Percentiles rank a stretch among this genome's conserved stretches.
Evolutionary conservation across 2,329 filamentous ascomycete species (phyloP).

Genomic region (Colletotrichum sp.): DNA sequence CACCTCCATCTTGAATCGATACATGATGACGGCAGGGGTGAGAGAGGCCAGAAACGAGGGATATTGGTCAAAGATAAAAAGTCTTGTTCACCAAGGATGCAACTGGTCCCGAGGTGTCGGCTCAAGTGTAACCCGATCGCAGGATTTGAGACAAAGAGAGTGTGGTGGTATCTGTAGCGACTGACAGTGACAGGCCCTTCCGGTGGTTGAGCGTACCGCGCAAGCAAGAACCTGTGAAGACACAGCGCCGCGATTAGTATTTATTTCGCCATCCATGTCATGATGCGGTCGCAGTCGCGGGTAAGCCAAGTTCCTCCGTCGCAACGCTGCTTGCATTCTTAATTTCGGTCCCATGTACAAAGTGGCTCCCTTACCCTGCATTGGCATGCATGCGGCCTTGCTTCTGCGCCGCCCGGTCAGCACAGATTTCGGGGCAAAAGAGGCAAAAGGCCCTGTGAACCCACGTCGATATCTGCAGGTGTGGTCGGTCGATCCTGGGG

Average conservation of each 20-base stretch:
- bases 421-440: background rate
- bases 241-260: background rate
- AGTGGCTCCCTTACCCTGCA: background rate
- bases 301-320: background rate
- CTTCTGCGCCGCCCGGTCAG: background rate
- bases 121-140: background rate
- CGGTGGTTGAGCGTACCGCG: background rate
- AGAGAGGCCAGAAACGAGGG: background rate
- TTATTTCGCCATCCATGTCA: background rate
- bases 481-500: background rate
- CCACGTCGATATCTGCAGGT: background rate
- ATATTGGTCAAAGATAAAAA: background rate
- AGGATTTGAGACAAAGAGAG: background rate
- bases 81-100: background rate
- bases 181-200: background rate
- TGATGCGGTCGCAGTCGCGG: background rate
- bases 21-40: background rate
- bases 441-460: background rate
- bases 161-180: background rate
- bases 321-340: background rate
- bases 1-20: constrained; percentile 24
- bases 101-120: background rate
- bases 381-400: background rate
- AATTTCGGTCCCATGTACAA: background rate
- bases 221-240: background rate